Conservation (phyloP, 1,139 yeast species). For the Yamadazyma siamensis region DNA sequence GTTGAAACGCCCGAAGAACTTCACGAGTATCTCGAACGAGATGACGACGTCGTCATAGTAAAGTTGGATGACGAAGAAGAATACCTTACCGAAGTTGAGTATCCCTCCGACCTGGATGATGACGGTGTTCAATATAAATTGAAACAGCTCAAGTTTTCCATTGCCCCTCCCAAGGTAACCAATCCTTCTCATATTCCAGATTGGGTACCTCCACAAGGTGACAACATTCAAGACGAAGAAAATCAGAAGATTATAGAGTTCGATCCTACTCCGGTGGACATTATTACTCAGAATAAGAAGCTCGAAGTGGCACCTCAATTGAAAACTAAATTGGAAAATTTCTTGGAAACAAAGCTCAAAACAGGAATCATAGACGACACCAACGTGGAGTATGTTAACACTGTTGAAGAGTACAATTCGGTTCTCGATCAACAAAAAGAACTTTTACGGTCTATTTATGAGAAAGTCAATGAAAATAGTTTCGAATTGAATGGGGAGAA, state of each 20-base stretch:
- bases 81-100: slow-evolving; percentile 12
- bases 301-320: slow-evolving; percentile 26
- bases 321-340: slow-evolving; percentile 45
- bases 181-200: slow-evolving; percentile 75
- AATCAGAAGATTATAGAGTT: slow-evolving; percentile 34
- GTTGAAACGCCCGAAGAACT: background rate
- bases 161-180: slow-evolving; percentile 63
- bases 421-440: slow-evolving; percentile 30
- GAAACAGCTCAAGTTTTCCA: slow-evolving; percentile 44
- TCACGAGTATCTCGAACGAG: background rate
- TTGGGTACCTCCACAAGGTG: slow-evolving; percentile 50
- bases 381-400: slow-evolving; percentile 27
- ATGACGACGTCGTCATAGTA: slow-evolving; percentile 2
- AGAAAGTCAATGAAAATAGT: slow-evolving; percentile 36
- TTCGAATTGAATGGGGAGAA: slow-evolving; percentile 43
- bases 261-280: slow-evolving; percentile 27
- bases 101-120: slow-evolving; percentile 10
- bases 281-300: slow-evolving; percentile 16
- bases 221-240: slow-evolving; percentile 39
- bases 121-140: slow-evolving; percentile 25
- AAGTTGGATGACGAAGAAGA: slow-evolving; percentile 9
- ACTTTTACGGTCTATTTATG: slow-evolving; percentile 24
- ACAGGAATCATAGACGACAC: slow-evolving; percentile 41
- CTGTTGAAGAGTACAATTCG: slow-evolving; percentile 33
- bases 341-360: slow-evolving; percentile 48